Evolutionary conservation across 176 grass and related monocot genomes (phyloP).

Genomic region (Chrysopogon serrulatus): DNA sequence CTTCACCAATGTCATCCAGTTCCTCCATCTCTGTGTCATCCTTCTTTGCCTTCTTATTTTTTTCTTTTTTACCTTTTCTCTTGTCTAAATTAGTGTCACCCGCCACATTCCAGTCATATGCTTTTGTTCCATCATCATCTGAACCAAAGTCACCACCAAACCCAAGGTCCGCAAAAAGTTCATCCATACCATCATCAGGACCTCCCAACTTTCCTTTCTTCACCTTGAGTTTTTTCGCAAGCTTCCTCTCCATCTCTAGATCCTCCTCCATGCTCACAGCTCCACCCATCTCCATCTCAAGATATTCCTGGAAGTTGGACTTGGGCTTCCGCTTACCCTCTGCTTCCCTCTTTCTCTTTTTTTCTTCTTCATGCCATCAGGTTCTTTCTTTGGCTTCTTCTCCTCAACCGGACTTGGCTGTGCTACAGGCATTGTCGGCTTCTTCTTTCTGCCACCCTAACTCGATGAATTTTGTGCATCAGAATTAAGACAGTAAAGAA

Average conservation of each 20-base stretch:
- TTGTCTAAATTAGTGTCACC: slow-evolving; percentile 23
- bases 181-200: slow-evolving; percentile 69
- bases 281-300: slow-evolving; percentile 68
- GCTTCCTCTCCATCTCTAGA: slow-evolving; percentile 67
- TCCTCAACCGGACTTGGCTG: slow-evolving; percentile 10
- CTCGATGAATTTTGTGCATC: neutral
- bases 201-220: slow-evolving; percentile 76
- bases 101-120: neutral
- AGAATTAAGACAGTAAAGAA: neutral
- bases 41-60: slow-evolving; percentile 41
- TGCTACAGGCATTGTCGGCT: neutral
- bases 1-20: neutral
- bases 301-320: slow-evolving; percentile 72
- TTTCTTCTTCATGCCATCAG: slow-evolving; percentile 4
- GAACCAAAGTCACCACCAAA: slow-evolving; percentile 31
- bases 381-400: slow-evolving; percentile 35
- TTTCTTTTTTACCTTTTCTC: slow-evolving; percentile 38
- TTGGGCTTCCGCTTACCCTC: slow-evolving; percentile 35
- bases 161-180: slow-evolving; percentile 47
- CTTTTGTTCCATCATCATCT: slow-evolving; percentile 30
- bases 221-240: slow-evolving; percentile 84
- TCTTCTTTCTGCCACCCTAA: slow-evolving; percentile 45
- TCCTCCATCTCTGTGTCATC: slow-evolving; percentile 14
- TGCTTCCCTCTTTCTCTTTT: slow-evolving; percentile 34
- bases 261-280: slow-evolving; percentile 52